A percentile compares a stretch with the other conserved stretches of the same genome.
Evolutionary conservation across 345 rosid species (phyloP).

Genomic region (Excoecaria agallocha): DNA sequence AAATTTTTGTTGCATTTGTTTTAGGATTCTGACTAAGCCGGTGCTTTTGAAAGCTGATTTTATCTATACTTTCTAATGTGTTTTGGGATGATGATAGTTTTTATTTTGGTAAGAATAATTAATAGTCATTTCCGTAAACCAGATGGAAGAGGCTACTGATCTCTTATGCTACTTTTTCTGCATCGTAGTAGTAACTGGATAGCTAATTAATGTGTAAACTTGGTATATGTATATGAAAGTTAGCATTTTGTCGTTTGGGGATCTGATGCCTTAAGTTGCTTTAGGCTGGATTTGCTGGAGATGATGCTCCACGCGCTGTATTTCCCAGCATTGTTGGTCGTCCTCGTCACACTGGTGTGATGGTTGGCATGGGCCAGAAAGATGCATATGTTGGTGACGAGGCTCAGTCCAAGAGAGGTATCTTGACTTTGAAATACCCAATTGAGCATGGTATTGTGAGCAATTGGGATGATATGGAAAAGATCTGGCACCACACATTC

Average conservation of each 20-base stretch:
- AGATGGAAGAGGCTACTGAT: too few species aligned
- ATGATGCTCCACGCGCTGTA: conserved; percentile 88
- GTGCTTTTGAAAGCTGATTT: neutral
- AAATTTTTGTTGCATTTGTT: neutral
- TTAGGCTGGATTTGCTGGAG: conserved; percentile 96
- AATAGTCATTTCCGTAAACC: too few species aligned
- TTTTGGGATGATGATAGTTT: too few species aligned
- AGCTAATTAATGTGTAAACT: too few species aligned
- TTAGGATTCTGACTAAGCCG: neutral
- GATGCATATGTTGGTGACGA: conserved; percentile 93
- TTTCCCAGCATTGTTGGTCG: conserved; percentile 92
- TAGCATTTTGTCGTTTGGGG: neutral
- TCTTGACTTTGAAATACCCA: conserved; percentile 73
- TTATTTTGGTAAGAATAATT: too few species aligned
- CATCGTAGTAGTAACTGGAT: too few species aligned
- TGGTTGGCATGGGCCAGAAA: conserved; percentile 84
- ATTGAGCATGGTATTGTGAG: conserved; percentile 91
- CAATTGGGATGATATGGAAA: conserved; percentile 98
- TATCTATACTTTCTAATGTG: neutral
- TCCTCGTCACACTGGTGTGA: conserved; percentile 92
- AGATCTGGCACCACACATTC: conserved; percentile 92
- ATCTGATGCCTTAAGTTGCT: neutral
- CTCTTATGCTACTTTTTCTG: too few species aligned
- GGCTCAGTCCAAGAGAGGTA: conserved; percentile 75
- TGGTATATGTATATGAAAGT: neutral